Evolutionary conservation across 23 red algal species (phyloP), one percentile per base, ranked within the genome.

Genomic region (Agarophyton chilense): DNA sequence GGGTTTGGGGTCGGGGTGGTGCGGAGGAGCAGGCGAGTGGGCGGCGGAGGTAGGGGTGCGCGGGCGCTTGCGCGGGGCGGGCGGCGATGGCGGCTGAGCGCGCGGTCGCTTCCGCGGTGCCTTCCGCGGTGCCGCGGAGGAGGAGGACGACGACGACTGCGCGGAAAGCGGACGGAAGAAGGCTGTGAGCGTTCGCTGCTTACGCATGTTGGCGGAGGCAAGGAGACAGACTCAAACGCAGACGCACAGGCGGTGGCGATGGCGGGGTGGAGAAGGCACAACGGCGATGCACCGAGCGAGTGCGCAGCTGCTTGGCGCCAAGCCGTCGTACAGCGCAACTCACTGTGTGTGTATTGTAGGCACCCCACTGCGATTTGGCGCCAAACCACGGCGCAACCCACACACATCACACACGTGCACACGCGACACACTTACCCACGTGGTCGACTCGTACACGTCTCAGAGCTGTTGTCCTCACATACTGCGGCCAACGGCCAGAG

Each of bases 111-210:
- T 83, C 57, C 2, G 35, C 18, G n/a, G 4, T n/a, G 32, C 61
- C 61, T 21, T 9, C 77, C 5, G 77, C 25, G 32, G 58, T 49
- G 56, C 18, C 24, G 56, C 18, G 18, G 56, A 22, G 22, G 18
- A 24, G 10, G 56, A 1, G 18, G 24, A 24, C n/a, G 28, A 9
- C 56, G 56, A 2, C 56, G 56, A 35, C 60, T 26, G 60, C n/a
- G 85, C 53, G 42, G 31, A 35, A 24, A 21, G 12, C 17, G 85
- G 72, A n/a, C 85, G 85, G 60, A 89, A 89, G 60, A 89, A 89
- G 50, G 85, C 78, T n/a, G 85, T 89, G 73, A 89, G 67, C 44
- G 71, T 89, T 0, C 85, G 32, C 43, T 89, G 85, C 60, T 89
- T 89, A 16, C 85, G 66, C 85, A 89, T 89, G 52, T 13, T 28